These are phyloP conservation scores for Heliosperma pusillum DNA, from an alignment of 148 eudicot species.

Conservation along the genomic window DNA sequence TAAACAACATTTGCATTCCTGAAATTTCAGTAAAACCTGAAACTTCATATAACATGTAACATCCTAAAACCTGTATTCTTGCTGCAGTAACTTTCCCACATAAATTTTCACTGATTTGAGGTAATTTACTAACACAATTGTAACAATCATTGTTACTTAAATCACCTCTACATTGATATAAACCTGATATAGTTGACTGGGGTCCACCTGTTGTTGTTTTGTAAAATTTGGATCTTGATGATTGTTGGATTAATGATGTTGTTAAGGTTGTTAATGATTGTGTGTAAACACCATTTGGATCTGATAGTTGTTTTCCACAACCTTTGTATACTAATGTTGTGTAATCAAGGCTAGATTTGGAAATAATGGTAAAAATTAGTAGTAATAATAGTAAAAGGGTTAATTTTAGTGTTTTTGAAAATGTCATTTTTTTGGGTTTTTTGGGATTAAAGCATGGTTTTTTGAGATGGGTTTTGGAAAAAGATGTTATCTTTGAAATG, in stretches of 20 bases:
- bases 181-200: constrained; percentile 60
- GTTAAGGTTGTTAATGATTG: constrained; percentile 66
- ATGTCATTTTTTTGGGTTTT: background rate
- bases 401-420: constrained; percentile 5
- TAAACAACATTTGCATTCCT: constrained; percentile 66
- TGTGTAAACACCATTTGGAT: constrained; percentile 71
- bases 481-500: constrained; percentile 5
- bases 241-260: constrained; percentile 54
- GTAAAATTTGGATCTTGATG: constrained; percentile 68
- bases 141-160: constrained; percentile 60
- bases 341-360: constrained; percentile 49
- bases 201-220: constrained; percentile 59
- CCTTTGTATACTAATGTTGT: constrained; percentile 76
- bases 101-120: constrained; percentile 57
- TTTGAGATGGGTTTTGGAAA: background rate
- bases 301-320: constrained; percentile 77
- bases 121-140: constrained; percentile 61
- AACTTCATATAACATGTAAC: constrained; percentile 71
- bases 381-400: constrained; percentile 19
- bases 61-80: constrained; percentile 75
- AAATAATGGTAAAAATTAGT: constrained; percentile 15
- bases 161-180: constrained; percentile 90
- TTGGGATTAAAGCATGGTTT: background rate
- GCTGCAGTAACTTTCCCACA: constrained; percentile 75
- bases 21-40: constrained; percentile 76